A percentile compares a stretch with the other conserved stretches of the same genome.
These are phyloP conservation scores for Fusarium scirpi DNA, from an alignment of 2,329 filamentous ascomycete species.

Conservation along the genomic window DNA sequence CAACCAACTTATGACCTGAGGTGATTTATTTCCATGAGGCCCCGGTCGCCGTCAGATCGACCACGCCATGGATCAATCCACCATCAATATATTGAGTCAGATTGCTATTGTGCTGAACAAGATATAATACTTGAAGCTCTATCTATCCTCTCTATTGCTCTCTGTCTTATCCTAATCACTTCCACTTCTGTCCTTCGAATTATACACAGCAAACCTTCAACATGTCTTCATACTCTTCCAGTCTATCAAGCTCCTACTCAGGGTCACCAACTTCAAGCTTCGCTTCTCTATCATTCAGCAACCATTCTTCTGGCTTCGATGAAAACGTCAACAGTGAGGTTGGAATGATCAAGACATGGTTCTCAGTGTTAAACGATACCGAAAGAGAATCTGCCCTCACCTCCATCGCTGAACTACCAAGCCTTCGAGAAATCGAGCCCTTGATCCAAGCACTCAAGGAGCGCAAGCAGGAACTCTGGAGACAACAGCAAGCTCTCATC, in stretches of 20 bases:
- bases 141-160: neutral
- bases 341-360: conserved; percentile 45
- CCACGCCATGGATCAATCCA: conserved; percentile 46
- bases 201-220: conserved; percentile 8
- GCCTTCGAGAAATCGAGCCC: conserved; percentile 45
- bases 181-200: neutral
- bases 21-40: conserved; percentile 41
- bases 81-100: conserved; percentile 14
- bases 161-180: neutral
- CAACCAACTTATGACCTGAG: conserved; percentile 44
- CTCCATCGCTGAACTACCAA: conserved; percentile 44
- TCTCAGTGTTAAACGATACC: conserved; percentile 41
- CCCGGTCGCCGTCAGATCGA: conserved; percentile 40
- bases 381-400: conserved; percentile 38
- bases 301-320: neutral
- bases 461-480: conserved; percentile 44
- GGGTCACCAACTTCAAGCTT: conserved; percentile 42
- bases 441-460: conserved; percentile 46
- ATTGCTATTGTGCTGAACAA: neutral
- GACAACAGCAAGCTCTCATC: conserved; percentile 42
- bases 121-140: conserved; percentile 6
- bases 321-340: conserved; percentile 39
- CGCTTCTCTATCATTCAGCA: conserved; percentile 34
- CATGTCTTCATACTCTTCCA: conserved; percentile 42
- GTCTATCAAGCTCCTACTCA: conserved; percentile 34